phyloP scores from a whole-genome alignment of 1,139 yeast species.

The Kodamaea sp. region DNA sequence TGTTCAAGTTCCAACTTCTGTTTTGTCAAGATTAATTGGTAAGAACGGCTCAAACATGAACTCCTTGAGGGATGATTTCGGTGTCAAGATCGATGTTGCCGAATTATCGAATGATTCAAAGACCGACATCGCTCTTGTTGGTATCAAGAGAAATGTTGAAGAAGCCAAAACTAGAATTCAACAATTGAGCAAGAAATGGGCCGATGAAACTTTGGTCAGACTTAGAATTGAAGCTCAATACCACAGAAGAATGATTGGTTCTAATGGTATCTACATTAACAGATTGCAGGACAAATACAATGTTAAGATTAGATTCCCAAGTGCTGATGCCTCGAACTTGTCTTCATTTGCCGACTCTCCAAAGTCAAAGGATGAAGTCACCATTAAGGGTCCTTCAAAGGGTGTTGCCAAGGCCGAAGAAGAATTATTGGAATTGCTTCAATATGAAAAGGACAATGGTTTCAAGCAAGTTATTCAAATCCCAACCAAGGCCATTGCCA shows the following conservation, averaged over 20 bases:
- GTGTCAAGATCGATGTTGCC: slow-evolving; percentile 68
- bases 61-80: slow-evolving; percentile 70
- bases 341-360: slow-evolving; percentile 35
- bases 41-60: slow-evolving; percentile 76
- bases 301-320: slow-evolving; percentile 77
- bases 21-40: slow-evolving; percentile 82
- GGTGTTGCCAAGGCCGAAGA: slow-evolving; percentile 83
- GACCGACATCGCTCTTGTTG: slow-evolving; percentile 62
- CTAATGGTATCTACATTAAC: slow-evolving; percentile 75
- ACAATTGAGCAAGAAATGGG: slow-evolving; percentile 67
- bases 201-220: slow-evolving; percentile 70
- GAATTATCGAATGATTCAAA: slow-evolving; percentile 36
- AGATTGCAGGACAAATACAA: slow-evolving; percentile 87
- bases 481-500: slow-evolving; percentile 69
- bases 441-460: slow-evolving; percentile 87
- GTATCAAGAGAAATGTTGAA: slow-evolving; percentile 75
- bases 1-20: slow-evolving; percentile 57
- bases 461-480: slow-evolving; percentile 59
- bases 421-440: slow-evolving; percentile 78
- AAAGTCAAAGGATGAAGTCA: slow-evolving; percentile 57
- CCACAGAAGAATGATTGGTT: slow-evolving; percentile 83
- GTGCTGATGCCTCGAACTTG: slow-evolving; percentile 26
- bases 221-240: slow-evolving; percentile 70
- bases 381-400: slow-evolving; percentile 86
- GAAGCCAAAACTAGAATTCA: slow-evolving; percentile 62